Base-by-base conservation (phyloP, 768 basidiomycete species). In the Wakefieldia striispora region DNA sequence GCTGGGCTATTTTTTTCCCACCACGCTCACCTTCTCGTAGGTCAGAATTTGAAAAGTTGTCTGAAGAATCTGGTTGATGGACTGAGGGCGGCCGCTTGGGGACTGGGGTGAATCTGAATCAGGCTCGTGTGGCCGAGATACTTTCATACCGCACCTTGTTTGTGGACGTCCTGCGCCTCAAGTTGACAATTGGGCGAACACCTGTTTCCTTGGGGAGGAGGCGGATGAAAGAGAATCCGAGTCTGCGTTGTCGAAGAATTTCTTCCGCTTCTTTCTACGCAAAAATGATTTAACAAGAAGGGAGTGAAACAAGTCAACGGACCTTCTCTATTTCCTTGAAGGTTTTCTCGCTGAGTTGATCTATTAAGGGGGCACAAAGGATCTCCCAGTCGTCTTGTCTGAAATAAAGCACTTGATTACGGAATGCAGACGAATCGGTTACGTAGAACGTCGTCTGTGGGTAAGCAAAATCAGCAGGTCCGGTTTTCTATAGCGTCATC, bases 151-250 rank as follows among this genome's bases (percentile, higher is more conserved):
- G 23, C 42, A 72, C 75, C 54, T 63, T 70, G 47, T 60, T 67
- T 50, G 50, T 58, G 23, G 64, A 62, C 47, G 67, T 76, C 44
- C 83, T 77, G 20, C 72, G 66, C n/a, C 83, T 78, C 37, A 98
- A 73, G 62, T 99, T 98, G 23, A 97, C 89, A 52, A 98, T 95
- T 0, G 95, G 95, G 26, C 97, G 78, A 3, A 98, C 91, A 0
- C 97, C 97, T 4, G 84, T 90, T 50, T 95, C 95, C 66, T 98
- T 99, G 0, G 97, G 97, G 17, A 99, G 72, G 7, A 97, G 74
- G 2, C 97, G 81, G 14, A 95, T 83, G 55, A 88, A 90, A 0
- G 93, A 91, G 61, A 84, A 92, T 0, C 91, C 90, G 3, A 97
- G 75, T 53, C 71, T 80, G 2, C 92, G 79, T 55, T 85, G 81